phyloP scores from a whole-genome alignment of 805 yeast species.

The Zygotorulaspora danielsina region DNA sequence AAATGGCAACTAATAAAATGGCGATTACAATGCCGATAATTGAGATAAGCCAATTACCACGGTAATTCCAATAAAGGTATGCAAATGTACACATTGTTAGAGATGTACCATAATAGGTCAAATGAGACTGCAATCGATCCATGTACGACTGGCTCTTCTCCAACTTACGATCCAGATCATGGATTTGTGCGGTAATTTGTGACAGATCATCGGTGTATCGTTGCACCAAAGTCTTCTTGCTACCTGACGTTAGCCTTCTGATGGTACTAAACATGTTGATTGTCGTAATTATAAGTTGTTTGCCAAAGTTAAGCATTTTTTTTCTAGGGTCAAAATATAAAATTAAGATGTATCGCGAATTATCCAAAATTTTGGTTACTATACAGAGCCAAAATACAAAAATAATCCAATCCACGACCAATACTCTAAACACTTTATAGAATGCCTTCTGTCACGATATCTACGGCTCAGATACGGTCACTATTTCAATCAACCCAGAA shows the following conservation, averaged over 20 bases:
- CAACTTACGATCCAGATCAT: slow-evolving; percentile 24
- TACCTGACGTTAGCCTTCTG: slow-evolving; percentile 9
- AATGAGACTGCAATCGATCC: slow-evolving; percentile 17
- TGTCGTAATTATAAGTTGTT: background rate
- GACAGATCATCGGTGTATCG: slow-evolving; percentile 31
- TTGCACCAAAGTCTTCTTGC: slow-evolving; percentile 21
- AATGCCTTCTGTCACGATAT: slow-evolving; percentile 31
- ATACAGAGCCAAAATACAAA: background rate
- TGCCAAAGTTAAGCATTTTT: background rate
- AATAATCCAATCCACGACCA: too few species aligned
- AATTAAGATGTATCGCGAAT: slow-evolving; percentile 3
- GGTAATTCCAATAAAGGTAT: slow-evolving; percentile 8
- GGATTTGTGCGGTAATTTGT: slow-evolving; percentile 27
- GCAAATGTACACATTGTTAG: slow-evolving; percentile 6
- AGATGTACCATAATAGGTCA: slow-evolving; percentile 22
- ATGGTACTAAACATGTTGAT: slow-evolving; percentile 18
- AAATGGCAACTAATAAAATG: slow-evolving; percentile 5
- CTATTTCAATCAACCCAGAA: slow-evolving; percentile 18
- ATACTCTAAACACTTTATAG: too few species aligned
- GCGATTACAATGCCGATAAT: slow-evolving; percentile 2
- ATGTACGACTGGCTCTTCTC: slow-evolving; percentile 19
- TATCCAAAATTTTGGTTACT: background rate
- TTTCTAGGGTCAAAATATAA: background rate
- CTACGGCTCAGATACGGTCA: slow-evolving; percentile 21
- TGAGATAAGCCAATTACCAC: slow-evolving; percentile 5